A percentile compares a stretch with the other conserved stretches of the same genome.
Evolutionary conservation across 371 early-diverging fungal species (phyloP).

Genomic region (Syncephalastrum racemosum): DNA sequence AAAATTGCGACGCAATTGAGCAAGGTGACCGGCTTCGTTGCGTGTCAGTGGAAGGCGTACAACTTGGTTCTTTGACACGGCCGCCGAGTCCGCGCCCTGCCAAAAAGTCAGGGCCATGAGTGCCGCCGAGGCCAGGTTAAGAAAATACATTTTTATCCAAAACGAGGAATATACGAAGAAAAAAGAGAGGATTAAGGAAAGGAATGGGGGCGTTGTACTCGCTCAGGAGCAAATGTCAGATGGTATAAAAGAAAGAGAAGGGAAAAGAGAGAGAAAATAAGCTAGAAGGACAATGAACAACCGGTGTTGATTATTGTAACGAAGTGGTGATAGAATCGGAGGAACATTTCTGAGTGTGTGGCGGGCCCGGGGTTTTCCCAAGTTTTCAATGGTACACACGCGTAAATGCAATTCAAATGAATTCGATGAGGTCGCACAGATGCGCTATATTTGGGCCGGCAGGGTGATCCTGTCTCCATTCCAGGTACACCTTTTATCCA

Average conservation of each 20-base stretch:
- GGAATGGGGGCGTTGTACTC: not conserved
- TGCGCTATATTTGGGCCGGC: no score
- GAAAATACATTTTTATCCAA: slow-evolving; percentile 1
- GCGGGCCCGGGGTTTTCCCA: no score
- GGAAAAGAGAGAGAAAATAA: not conserved
- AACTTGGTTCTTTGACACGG: slow-evolving; percentile 2
- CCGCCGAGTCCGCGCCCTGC: slow-evolving; percentile 2
- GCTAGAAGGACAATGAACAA: not conserved
- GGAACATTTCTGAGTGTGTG: no score
- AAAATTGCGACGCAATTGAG: slow-evolving; percentile 10
- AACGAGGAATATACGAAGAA: not conserved
- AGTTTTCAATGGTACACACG: no score
- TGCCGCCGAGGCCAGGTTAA: slow-evolving; percentile 5
- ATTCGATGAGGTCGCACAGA: no score
- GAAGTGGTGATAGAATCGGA: no score
- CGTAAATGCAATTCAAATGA: no score
- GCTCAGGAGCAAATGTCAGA: no score
- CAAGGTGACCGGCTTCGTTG: slow-evolving; percentile 17
- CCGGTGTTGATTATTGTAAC: no score
- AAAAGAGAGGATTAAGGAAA: slow-evolving; percentile 6
- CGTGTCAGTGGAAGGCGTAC: slow-evolving; percentile 16
- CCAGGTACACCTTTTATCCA: no score
- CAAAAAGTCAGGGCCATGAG: slow-evolving; percentile 8
- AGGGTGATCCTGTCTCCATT: no score
- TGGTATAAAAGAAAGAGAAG: not conserved